Percentiles rank a stretch among this genome's conserved stretches.
Evolutionary conservation across 345 rosid species (phyloP).

Genomic region (Aquilaria malaccensis): DNA sequence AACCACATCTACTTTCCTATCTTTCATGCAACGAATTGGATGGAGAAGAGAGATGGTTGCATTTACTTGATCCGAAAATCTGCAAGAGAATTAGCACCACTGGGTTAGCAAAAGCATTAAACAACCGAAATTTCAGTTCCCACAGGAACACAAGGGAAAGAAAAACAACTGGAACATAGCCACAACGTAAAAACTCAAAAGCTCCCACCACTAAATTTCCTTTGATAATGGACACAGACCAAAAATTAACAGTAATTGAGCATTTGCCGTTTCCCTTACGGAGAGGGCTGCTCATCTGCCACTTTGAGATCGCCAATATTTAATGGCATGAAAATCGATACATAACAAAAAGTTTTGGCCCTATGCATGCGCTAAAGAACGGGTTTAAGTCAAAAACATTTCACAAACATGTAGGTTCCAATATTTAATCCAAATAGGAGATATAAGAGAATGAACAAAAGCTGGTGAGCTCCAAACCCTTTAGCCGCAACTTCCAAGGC

Average conservation of each 20-base stretch:
- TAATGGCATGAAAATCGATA: no score
- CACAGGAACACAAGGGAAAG: neutral
- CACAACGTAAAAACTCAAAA: neutral
- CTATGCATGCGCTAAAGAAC: no score
- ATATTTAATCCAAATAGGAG: conserved; percentile 1
- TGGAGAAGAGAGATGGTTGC: conserved; percentile 62
- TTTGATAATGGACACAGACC: no score
- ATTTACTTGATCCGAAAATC: conserved; percentile 80
- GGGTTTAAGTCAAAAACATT: no score
- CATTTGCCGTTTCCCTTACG: no score
- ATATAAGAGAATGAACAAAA: conserved; percentile 1
- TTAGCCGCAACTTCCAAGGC: conserved; percentile 74
- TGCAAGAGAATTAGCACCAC: conserved; percentile 18
- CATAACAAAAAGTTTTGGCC: no score
- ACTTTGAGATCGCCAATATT: no score
- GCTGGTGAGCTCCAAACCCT: conserved; percentile 34
- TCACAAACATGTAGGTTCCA: neutral
- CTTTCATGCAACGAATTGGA: conserved; percentile 86
- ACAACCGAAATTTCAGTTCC: neutral
- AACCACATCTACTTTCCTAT: conserved; percentile 65
- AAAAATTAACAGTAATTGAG: no score
- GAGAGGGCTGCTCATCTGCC: no score
- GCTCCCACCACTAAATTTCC: no score
- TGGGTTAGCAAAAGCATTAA: conserved; percentile 4
- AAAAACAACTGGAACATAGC: neutral